These are phyloP conservation scores for Fusarium brachygibbosum DNA, from an alignment of 2,329 filamentous ascomycete genomes.

Conservation along the genomic window DNA sequence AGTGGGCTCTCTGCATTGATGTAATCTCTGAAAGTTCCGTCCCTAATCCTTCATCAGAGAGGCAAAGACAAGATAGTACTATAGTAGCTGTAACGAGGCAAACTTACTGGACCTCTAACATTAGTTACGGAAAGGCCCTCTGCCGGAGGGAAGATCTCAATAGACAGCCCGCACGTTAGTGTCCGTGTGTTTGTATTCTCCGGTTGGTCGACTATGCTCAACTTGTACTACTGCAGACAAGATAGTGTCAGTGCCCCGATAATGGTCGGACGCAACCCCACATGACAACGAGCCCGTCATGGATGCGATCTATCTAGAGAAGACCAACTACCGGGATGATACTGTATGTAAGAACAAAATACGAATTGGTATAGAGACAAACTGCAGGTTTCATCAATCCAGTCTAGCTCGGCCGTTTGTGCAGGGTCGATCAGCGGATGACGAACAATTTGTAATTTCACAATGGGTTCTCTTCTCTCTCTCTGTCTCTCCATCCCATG, in stretches of 20 bases:
- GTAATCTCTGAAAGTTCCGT: background rate
- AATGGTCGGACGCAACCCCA: conserved; percentile 12
- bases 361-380: background rate
- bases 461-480: background rate
- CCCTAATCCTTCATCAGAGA: background rate
- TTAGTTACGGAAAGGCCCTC: conserved; percentile 19
- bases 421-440: conserved; percentile 19
- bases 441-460: conserved; percentile 35
- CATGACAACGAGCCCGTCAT: background rate
- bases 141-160: conserved; percentile 45
- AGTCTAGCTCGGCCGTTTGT: conserved; percentile 2
- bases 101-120: conserved; percentile 12
- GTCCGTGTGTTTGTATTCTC: conserved; percentile 34
- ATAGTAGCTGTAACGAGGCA: background rate
- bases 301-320: background rate
- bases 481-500: background rate
- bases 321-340: background rate
- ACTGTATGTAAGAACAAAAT: background rate
- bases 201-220: conserved; percentile 14
- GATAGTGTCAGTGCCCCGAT: conserved; percentile 8
- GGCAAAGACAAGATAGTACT: too few species aligned
- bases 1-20: conserved; percentile 2
- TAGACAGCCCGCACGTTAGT: conserved; percentile 30
- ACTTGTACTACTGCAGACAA: conserved; percentile 1
- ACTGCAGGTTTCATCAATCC: conserved; percentile 3